phyloP scores from a whole-genome alignment of 169 alveolate species.

The Plasmodium blacklocki region DNA sequence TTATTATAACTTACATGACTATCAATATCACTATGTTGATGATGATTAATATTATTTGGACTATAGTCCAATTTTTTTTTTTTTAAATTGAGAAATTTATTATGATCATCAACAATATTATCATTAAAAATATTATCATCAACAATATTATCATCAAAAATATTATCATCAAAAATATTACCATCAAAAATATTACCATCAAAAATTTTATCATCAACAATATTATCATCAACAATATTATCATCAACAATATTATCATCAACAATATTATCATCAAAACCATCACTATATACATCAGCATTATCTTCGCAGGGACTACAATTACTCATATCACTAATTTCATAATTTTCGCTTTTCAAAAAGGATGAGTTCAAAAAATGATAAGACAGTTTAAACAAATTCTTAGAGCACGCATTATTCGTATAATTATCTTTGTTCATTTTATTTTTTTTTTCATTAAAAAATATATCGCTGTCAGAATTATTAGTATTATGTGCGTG shows the following conservation, averaged over 20 bases:
- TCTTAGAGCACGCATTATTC: background rate
- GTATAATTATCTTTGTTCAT: background rate
- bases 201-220: too few relatives aligned
- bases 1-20: too few relatives aligned
- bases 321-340: background rate
- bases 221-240: background rate
- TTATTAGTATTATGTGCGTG: background rate
- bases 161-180: background rate
- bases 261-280: background rate
- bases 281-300: background rate
- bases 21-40: too few relatives aligned
- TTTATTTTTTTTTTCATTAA: background rate
- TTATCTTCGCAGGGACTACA: background rate
- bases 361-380: background rate
- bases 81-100: too few relatives aligned
- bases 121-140: background rate
- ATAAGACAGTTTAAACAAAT: background rate
- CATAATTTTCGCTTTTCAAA: slow-evolving; percentile 5
- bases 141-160: background rate
- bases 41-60: too few relatives aligned
- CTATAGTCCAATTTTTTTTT: too few relatives aligned
- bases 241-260: background rate
- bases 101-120: background rate
- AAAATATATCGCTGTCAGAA: background rate
- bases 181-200: too few relatives aligned